Evolutionary conservation across 2,329 filamentous ascomycete genomes (phyloP).

Genomic region (Parafenestella ontariensis): DNA sequence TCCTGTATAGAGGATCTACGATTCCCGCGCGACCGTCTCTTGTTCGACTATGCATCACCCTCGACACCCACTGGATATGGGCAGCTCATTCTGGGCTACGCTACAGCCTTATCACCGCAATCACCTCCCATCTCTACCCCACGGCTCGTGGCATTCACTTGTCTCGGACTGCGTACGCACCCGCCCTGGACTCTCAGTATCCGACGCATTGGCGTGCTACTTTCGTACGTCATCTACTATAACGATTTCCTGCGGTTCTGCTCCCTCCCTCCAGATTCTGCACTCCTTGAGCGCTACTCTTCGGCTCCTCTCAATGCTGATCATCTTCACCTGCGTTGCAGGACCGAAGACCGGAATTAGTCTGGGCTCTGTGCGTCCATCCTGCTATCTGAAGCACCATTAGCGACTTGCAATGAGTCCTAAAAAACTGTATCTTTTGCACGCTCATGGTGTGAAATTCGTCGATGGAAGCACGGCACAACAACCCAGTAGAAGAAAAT

Average conservation of each 20-base stretch:
- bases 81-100: constrained; percentile 9
- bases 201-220: constrained; percentile 5
- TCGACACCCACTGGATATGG: constrained; percentile 18
- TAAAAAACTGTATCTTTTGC: neutral
- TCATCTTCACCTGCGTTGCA: constrained; percentile 30
- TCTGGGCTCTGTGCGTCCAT: constrained; percentile 20
- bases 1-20: constrained; percentile 24
- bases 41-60: constrained; percentile 15
- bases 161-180: constrained; percentile 3
- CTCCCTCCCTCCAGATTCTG: constrained; percentile 31
- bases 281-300: constrained; percentile 28
- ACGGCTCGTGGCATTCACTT: constrained; percentile 1
- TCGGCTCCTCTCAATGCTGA: constrained; percentile 39
- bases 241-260: constrained; percentile 21
- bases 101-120: constrained; percentile 1
- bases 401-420: neutral
- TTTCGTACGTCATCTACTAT: constrained; percentile 7
- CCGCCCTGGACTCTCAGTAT: constrained; percentile 3
- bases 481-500: constrained; percentile 30
- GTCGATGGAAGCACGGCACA: neutral
- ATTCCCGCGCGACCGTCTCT: constrained; percentile 14
- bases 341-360: constrained; percentile 34
- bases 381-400: neutral
- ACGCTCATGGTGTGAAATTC: neutral
- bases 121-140: constrained; percentile 1